phyloP scores from a whole-genome alignment of 2,329 filamentous ascomycete genomes.

The Magnaporthiopsis rhizophila region DNA sequence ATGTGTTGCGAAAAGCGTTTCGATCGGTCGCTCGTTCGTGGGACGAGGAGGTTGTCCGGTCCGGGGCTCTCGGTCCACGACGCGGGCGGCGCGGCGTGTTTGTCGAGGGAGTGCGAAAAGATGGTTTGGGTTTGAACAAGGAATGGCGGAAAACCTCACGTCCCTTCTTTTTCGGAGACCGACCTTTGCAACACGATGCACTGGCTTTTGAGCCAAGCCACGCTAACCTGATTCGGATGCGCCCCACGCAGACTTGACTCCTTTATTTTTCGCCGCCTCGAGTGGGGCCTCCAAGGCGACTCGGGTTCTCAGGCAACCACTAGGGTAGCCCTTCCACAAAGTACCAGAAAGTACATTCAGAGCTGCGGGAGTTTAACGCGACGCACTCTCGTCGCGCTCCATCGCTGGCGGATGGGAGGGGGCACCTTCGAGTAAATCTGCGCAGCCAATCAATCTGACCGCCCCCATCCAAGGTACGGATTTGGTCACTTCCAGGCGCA shows the following conservation, averaged over 20 bases:
- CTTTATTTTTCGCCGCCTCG: neutral
- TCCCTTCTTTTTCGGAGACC: slow-evolving; percentile 3
- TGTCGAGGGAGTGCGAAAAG: slow-evolving; percentile 6
- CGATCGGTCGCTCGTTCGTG: slow-evolving; percentile 3
- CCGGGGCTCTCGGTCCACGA: slow-evolving; percentile 31
- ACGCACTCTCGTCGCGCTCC: neutral
- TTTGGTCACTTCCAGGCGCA: neutral
- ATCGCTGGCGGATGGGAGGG: neutral
- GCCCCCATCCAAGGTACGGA: neutral
- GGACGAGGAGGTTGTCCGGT: neutral
- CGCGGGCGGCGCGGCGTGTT: slow-evolving; percentile 26
- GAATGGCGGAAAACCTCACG: slow-evolving; percentile 36
- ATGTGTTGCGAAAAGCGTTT: neutral
- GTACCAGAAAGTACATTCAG: neutral
- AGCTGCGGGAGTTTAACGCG: neutral
- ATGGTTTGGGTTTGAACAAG: slow-evolving; percentile 9
- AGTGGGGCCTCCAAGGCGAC: neutral
- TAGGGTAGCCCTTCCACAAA: neutral
- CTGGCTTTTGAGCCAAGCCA: neutral
- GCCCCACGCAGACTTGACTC: neutral
- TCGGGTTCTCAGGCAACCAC: neutral
- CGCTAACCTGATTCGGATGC: neutral
- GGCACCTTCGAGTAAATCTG: neutral
- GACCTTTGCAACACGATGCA: neutral
- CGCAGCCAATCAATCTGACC: neutral